Evolutionary conservation across 805 yeast species (phyloP), one percentile per base, ranked within the genome.

Genomic region (Hanseniaspora lindneri): DNA sequence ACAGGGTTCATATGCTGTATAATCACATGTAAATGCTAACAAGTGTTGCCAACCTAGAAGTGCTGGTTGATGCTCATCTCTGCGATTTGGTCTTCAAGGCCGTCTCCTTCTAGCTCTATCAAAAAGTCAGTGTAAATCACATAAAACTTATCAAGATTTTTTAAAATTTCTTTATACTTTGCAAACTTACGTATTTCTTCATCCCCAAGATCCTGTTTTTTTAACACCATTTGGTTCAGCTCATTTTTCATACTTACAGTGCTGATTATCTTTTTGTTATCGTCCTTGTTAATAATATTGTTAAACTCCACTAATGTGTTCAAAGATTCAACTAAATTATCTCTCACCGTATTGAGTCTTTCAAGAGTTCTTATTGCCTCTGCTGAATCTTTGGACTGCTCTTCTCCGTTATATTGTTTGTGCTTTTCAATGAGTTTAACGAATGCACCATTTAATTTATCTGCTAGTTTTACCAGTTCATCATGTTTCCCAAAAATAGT

Each of bases 161-260:
- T 46, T 14, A 46, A n/a, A 13, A 46, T 46, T 8, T 46, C 49
- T 19, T 39, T 46, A 13, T 30, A 32, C 23, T 39, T 34, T 8
- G 17, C 25, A 8, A 46, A 3, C 23, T 39, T 20, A 6, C 20
- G n/a, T 4, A 30, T 16, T 4, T 32, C 20, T 4, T 7, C 33
- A 10, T 24, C 39, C 6, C 16, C 32, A 8, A 37, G n/a, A 3
- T 3, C 4, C 10, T 24, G 17, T 11, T 37, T 25, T 23, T 29
- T 33, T 2, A 17, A 16, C 3, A 36, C 7, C 17, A 27, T n/a
- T n/a, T 24, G 19, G 8, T 32, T 25, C 11, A 46, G 17, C 20
- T 46, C 49, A 25, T 39, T 39, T 33, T 46, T 29, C 49, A 46
- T 39, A 32, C 49, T 46, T 3, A 29, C 34, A 9, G 41, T 25